These are phyloP conservation scores for Aspergillus nomiae DNA, from an alignment of 2,329 filamentous ascomycete genomes.

Conservation along the genomic window DNA sequence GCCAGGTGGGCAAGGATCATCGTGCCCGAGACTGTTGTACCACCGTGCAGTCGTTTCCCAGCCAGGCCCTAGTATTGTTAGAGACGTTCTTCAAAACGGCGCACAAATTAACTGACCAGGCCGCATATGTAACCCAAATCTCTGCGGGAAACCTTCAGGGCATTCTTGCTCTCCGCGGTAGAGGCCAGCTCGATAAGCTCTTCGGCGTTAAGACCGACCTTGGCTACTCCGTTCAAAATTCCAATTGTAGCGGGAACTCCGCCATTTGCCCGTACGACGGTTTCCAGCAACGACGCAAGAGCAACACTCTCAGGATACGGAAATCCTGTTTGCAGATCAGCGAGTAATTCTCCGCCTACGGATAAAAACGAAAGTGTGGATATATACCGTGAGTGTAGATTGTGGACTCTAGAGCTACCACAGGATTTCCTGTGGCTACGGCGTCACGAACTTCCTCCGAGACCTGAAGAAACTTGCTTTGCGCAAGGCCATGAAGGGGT, in stretches of 20 bases:
- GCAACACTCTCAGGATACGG: slow-evolving; percentile 73
- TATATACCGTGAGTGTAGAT: slow-evolving; percentile 87
- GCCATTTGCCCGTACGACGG: slow-evolving; percentile 77
- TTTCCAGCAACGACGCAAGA: slow-evolving; percentile 77
- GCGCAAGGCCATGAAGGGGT: slow-evolving; percentile 32
- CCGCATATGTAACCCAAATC: slow-evolving; percentile 83
- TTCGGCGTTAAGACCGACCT: slow-evolving; percentile 72
- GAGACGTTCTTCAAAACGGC: not conserved
- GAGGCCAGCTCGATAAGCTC: slow-evolving; percentile 72
- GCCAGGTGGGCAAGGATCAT: slow-evolving; percentile 86
- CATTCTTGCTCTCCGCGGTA: slow-evolving; percentile 65
- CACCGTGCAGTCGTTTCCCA: slow-evolving; percentile 74
- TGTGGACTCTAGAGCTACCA: slow-evolving; percentile 91
- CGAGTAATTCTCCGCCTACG: not conserved
- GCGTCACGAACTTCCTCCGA: slow-evolving; percentile 84
- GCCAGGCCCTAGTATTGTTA: slow-evolving; percentile 55
- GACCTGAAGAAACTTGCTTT: slow-evolving; percentile 63
- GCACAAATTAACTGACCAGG: slow-evolving; percentile 55
- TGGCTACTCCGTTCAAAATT: slow-evolving; percentile 78
- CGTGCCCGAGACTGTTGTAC: slow-evolving; percentile 90
- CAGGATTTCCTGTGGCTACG: slow-evolving; percentile 70
- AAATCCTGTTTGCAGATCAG: slow-evolving; percentile 53
- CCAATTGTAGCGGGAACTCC: slow-evolving; percentile 89
- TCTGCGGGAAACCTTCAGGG: slow-evolving; percentile 81
- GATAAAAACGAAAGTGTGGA: not conserved